phyloP scores from a whole-genome alignment of 306 rosid genomes.

The Cicer bijugum region DNA sequence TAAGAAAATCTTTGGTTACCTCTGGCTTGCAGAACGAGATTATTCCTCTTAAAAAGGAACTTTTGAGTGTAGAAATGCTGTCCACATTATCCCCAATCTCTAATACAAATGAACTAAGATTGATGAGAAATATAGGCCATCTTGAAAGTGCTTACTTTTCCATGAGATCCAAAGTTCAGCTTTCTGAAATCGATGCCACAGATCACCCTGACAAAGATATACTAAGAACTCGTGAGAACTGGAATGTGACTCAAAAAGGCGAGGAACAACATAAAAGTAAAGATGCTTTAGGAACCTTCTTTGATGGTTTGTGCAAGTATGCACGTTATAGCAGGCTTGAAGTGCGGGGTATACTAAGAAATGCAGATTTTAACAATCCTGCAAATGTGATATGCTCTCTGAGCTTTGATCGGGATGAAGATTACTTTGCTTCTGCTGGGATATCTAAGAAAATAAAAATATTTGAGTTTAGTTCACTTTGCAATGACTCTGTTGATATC shows the following conservation, averaged over 20 bases:
- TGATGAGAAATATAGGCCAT: conserved; percentile 62
- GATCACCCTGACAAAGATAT: conserved; percentile 57
- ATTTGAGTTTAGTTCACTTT: conserved; percentile 76
- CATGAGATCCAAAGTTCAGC: conserved; percentile 76
- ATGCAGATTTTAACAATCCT: conserved; percentile 73
- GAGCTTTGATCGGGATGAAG: conserved; percentile 92
- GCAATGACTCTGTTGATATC: conserved; percentile 75
- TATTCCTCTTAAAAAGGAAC: conserved; percentile 47
- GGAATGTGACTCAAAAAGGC: conserved; percentile 46
- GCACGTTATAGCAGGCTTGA: conserved; percentile 82
- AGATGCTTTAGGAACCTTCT: conserved; percentile 75
- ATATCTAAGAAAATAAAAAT: conserved; percentile 89
- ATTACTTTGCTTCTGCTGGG: conserved; percentile 93
- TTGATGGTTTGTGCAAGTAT: conserved; percentile 94
- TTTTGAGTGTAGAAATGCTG: conserved; percentile 50
- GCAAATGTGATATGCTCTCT: conserved; percentile 85
- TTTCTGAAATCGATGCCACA: conserved; percentile 59
- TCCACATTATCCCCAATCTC: conserved; percentile 46
- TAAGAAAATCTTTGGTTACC: not conserved
- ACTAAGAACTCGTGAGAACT: conserved; percentile 65
- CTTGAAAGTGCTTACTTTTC: conserved; percentile 88
- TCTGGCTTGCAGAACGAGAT: conserved; percentile 47
- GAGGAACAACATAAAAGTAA: conserved; percentile 51
- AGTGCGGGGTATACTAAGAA: conserved; percentile 82
- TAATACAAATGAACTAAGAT: conserved; percentile 56